A percentile compares a stretch with the other conserved stretches of the same genome.
Conservation (phyloP, 371 early-diverging fungal species). For the Coemansia sp. region DNA sequence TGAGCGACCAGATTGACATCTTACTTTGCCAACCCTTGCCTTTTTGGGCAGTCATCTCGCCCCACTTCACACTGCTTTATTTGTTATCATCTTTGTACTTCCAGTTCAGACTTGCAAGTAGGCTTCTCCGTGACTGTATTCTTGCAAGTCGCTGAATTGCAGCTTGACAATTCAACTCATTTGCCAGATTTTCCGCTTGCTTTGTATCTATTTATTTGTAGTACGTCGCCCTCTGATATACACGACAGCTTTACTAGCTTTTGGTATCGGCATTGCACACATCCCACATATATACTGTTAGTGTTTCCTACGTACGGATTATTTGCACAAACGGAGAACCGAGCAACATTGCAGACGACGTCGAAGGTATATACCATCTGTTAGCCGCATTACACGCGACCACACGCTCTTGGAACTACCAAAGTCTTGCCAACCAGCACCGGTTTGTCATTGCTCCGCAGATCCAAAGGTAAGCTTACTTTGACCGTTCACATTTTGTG, state of each 20-base stretch:
- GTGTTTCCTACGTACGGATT: background rate
- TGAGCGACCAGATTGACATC: background rate
- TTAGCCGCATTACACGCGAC: background rate
- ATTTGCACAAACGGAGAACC: background rate
- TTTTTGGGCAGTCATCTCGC: background rate
- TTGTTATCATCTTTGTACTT: background rate
- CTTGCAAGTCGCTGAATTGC: slow-evolving; percentile 4
- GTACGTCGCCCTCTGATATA: background rate
- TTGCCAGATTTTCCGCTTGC: background rate
- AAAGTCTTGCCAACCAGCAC: background rate
- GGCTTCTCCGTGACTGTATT: background rate
- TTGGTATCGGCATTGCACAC: background rate
- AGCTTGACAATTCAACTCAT: slow-evolving; percentile 1
- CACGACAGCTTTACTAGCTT: background rate
- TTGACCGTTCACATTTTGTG: background rate
- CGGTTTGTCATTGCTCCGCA: background rate
- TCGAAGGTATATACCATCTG: background rate
- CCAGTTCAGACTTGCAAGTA: slow-evolving; percentile 1
- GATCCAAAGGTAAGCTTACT: background rate
- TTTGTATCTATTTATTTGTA: background rate
- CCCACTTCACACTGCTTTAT: background rate
- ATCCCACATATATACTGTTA: background rate
- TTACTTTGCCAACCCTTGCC: background rate
- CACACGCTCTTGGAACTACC: background rate
- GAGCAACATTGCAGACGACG: background rate